Base-by-base conservation (phyloP, 768 basidiomycete species). In the Amanita pallidorosea region DNA sequence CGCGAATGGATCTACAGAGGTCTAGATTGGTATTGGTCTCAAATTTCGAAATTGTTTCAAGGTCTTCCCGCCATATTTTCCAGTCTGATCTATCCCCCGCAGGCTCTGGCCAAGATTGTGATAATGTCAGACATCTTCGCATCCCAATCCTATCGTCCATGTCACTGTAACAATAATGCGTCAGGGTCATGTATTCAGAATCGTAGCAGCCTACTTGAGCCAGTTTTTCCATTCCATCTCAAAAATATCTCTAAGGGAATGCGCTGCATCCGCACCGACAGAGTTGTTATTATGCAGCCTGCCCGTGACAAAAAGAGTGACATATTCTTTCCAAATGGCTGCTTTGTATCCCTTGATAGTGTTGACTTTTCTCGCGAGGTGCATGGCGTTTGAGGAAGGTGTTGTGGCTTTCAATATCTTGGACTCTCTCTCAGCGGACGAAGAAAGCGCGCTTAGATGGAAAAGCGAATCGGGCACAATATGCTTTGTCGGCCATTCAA, bases 131-230 rank as follows among this genome's bases (percentile, higher is more conserved):
- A 44, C 66, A 65, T 13, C 67, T 67, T 34, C 80, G 75, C 68
- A 86, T 76, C 44, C 73, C 71, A 40, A 83, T 80, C 11, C 85
- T 81, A 57, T 85, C 82, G 37, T 69, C 69, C 87, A 89, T 88
- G 54, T 89, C 86, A 55, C 86, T 88, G 52, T 18, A 55, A 45
- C 58, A 5, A 13, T 58, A 5, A 13, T 51, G 54, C 47, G 29
- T 27, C 35, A n/a, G 41, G 31, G 40, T 15, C 45, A 11, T 23
- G 17, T 37, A 20, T 34, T 31, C 18, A 34, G 48, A 44, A 48
- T 47, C 27, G 38, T 44, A 47, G 17, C 7, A 23, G 63, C 80
- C 60, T 44, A 88, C 86, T 71, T 74, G 63, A 80, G 72, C 86
- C 86, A 88, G 45, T 79, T 78, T 7, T 63, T 63, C 84, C 85